Conservation (phyloP, 352 stramenopile genomes). For the Phytopythium ostracodes region DNA sequence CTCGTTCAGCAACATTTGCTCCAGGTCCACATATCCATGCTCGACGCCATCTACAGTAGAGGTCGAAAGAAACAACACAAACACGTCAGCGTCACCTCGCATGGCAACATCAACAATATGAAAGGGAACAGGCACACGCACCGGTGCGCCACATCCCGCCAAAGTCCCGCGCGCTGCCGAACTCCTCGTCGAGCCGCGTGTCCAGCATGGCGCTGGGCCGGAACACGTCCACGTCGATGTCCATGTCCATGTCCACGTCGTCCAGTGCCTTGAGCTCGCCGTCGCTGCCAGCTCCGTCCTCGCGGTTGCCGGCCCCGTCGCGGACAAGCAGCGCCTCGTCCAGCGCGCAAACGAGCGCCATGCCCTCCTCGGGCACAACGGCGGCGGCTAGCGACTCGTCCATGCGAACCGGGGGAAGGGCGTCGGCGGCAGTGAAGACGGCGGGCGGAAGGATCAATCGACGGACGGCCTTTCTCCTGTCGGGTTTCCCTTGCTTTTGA, state of each 20-base stretch:
- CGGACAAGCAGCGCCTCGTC: constrained; percentile 16
- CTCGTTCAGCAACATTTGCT: constrained; percentile 55
- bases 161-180: constrained; percentile 24
- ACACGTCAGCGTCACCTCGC: no score
- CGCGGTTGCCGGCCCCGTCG: background rate
- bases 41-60: constrained; percentile 16
- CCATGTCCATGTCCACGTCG: constrained; percentile 50
- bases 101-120: background rate
- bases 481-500: constrained; percentile 2
- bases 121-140: constrained; percentile 13
- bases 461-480: background rate
- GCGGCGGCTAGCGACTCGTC: constrained; percentile 6
- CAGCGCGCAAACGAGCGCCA: constrained; percentile 35
- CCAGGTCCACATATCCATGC: constrained; percentile 44
- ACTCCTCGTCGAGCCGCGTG: constrained; percentile 42
- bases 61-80: background rate
- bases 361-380: constrained; percentile 21
- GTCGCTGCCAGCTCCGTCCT: constrained; percentile 3
- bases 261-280: constrained; percentile 9
- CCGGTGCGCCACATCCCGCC: constrained; percentile 31
- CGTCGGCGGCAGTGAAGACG: background rate
- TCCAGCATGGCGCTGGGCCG: constrained; percentile 64
- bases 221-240: constrained; percentile 61
- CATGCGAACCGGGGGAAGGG: background rate
- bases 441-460: background rate